Evolutionary conservation across 768 basidiomycete species (phyloP), one percentile per base, ranked within the genome.

Genomic region (Neoboletus brunneissimus): DNA sequence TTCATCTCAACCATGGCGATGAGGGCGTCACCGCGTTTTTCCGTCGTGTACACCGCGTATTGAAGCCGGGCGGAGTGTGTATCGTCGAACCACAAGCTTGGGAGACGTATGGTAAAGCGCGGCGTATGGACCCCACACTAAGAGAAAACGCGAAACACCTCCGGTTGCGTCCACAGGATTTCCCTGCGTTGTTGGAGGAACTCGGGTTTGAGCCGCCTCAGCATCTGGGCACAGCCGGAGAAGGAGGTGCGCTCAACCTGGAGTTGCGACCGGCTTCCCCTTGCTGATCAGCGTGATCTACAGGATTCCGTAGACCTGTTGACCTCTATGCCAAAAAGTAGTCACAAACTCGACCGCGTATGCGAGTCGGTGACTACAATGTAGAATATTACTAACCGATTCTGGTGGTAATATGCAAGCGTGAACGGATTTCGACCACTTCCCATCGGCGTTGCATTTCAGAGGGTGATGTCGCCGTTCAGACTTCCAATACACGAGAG

Each of bases 31-130:
- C 69, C 35, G 55, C 60, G 0, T 91, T 94, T 70, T 95, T 96
- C 64, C 72, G 67, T 3, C 81, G 84, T 41, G 82, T 86, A 0
- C 73, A 83, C 59, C 64, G 69, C 27, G 78, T 81, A 3, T 76
- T 97, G 16, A 75, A 71, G n/a, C 72, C 79, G 0, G 86, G 83
- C 0, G 91, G 91, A 4, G 75, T 70, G 1, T 87, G 95, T 53
- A 66, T 95, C 1, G 75, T 97, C 2, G 94, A 97, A 66, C 86
- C 91, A 0, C 94, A 97, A 65, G 77, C 82, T 15, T 94, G 91
- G 90, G 85, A 87, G 5, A 86, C 87, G 0, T 97, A 97, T 63
- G 78, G 77, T 13, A 91, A 92, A 64, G 89, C 89, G 0, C 85
- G 77, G 56, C 80, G 87, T 13, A 84, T 87, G 82, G 76, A 85